Conservation (phyloP, 257 asterid species). For the Salvia splendens region DNA sequence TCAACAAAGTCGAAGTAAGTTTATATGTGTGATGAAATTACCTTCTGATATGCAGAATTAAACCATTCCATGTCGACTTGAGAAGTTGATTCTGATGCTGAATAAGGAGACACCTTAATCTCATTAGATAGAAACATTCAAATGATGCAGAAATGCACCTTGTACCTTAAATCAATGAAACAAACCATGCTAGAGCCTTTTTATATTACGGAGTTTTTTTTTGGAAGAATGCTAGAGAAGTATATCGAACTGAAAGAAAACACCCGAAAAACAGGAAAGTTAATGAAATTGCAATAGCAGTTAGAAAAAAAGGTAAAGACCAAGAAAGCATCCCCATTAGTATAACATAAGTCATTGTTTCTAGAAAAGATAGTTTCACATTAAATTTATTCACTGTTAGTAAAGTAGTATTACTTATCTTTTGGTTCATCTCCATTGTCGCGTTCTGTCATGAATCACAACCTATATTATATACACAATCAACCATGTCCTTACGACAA, state of each 20-base stretch:
- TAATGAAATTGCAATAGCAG: not conserved
- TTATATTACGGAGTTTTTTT: too few species aligned
- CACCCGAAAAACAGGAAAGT: not conserved
- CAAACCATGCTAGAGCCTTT: not conserved
- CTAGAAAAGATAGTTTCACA: too few species aligned
- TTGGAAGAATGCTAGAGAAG: not conserved
- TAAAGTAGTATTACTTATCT: too few species aligned
- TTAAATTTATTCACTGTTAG: too few species aligned
- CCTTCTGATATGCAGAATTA: slow-evolving; percentile 34
- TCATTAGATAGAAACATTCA: slow-evolving; percentile 22
- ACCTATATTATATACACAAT: slow-evolving; percentile 6
- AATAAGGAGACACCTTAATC: slow-evolving; percentile 11
- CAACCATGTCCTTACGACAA: not conserved
- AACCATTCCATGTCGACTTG: slow-evolving; percentile 45
- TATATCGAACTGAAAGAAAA: not conserved
- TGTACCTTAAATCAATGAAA: not conserved
- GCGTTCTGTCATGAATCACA: not conserved
- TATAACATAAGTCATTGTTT: too few species aligned
- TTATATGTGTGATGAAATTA: not conserved
- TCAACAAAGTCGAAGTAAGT: not conserved
- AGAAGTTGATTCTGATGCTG: slow-evolving; percentile 32
- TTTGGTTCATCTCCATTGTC: not conserved
- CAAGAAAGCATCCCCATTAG: too few species aligned
- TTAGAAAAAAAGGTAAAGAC: too few species aligned
- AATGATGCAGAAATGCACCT: not conserved